These are phyloP conservation scores for Fusarium subglutinans DNA, from an alignment of 2,329 filamentous ascomycete genomes.

Conservation along the genomic window DNA sequence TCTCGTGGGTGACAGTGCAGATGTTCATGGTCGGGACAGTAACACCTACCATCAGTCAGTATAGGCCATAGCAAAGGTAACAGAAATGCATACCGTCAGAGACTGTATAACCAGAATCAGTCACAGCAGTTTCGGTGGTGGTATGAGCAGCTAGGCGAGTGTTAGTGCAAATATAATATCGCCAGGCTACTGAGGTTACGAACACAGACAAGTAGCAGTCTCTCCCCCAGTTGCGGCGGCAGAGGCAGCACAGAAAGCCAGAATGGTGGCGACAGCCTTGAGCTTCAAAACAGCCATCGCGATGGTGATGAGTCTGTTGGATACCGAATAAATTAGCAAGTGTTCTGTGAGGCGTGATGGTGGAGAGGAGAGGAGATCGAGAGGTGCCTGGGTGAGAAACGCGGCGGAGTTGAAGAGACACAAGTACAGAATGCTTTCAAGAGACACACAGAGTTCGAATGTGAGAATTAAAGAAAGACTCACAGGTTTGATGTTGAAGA, in stretches of 20 bases:
- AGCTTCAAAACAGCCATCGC: constrained; percentile 46
- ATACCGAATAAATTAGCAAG: neutral
- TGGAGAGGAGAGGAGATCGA: neutral
- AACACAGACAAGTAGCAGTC: constrained; percentile 35
- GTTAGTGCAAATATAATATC: neutral
- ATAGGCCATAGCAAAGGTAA: neutral
- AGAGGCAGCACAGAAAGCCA: constrained; percentile 38
- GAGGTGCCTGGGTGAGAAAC: neutral
- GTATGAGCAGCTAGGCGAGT: constrained; percentile 40
- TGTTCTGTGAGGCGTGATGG: neutral
- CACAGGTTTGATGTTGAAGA: constrained; percentile 20
- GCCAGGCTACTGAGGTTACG: neutral
- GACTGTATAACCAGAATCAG: constrained; percentile 47
- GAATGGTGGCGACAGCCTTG: constrained; percentile 34
- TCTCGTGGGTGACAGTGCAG: constrained; percentile 49
- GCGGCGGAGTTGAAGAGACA: neutral
- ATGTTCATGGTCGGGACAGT: constrained; percentile 49
- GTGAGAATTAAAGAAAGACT: neutral
- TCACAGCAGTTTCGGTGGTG: constrained; percentile 42
- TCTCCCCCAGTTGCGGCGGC: constrained; percentile 21
- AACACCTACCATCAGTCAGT: constrained; percentile 37
- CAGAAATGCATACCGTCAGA: constrained; percentile 43
- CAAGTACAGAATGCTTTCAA: neutral
- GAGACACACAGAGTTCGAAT: neutral
- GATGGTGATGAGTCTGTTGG: constrained; percentile 21